Evolutionary conservation across 2,329 filamentous ascomycete species (phyloP).

Genomic region (Mycocentrospora acerina): DNA sequence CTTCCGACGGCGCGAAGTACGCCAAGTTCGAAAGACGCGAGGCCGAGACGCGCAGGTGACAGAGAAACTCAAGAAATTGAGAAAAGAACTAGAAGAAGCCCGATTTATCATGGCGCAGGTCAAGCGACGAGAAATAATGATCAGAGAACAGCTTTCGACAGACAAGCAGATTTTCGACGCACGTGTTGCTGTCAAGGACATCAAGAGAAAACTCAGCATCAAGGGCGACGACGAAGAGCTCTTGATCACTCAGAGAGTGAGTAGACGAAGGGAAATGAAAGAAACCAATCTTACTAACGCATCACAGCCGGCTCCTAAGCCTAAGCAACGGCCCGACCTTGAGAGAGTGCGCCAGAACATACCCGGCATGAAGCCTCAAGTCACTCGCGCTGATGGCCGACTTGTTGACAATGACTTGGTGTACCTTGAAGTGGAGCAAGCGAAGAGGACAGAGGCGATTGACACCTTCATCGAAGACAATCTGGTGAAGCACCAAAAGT

Average conservation of each 20-base stretch:
- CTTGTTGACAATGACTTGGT: constrained; percentile 75
- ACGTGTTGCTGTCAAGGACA: constrained; percentile 77
- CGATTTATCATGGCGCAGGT: constrained; percentile 77
- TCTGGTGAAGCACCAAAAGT: constrained; percentile 82
- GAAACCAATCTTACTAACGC: constrained; percentile 23
- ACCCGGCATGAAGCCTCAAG: constrained; percentile 54
- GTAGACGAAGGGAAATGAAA: constrained; percentile 22
- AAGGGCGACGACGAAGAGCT: constrained; percentile 88
- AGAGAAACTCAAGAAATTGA: constrained; percentile 89
- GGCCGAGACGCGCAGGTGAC: constrained; percentile 90
- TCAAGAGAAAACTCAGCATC: constrained; percentile 85
- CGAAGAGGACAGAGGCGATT: constrained; percentile 80
- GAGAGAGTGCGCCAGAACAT: constrained; percentile 67
- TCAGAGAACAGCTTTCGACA: constrained; percentile 72
- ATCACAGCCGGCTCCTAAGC: constrained; percentile 39
- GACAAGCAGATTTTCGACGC: constrained; percentile 83
- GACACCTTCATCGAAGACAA: constrained; percentile 81
- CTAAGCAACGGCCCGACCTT: constrained; percentile 60
- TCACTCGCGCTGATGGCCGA: constrained; percentile 66
- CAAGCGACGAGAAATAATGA: constrained; percentile 75
- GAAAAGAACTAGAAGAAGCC: constrained; percentile 87
- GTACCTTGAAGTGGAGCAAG: constrained; percentile 72
- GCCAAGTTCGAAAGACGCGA: constrained; percentile 91
- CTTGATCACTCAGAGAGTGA: constrained; percentile 84
- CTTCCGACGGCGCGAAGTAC: constrained; percentile 91